Evolutionary conservation across 2,329 filamentous ascomycete genomes (phyloP), one percentile per base, ranked within the genome.

Genomic region (Polytolypa hystricis): DNA sequence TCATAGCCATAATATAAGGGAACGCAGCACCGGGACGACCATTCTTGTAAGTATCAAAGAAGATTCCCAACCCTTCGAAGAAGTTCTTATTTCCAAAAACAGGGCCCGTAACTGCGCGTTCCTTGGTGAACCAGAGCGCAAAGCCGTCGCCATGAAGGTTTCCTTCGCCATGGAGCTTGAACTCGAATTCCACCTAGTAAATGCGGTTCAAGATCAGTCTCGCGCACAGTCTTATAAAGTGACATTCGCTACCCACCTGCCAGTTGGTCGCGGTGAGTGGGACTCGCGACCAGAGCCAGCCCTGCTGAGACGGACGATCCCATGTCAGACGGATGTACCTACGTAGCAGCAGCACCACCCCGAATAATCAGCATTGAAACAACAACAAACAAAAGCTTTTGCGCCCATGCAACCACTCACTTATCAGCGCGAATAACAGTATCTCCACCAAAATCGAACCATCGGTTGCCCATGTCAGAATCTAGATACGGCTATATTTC

Each of bases 41-140:
- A 70, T 98, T 98, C 77, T 98, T 98, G 73, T 98, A 98, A 30
- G 91, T 98, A 59, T 98, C 91, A 65, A 98, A 76, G 68, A 95
- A 96, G 61, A 98, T 73, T 37, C 86, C 91, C 31, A 98, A 73
- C 4, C 91, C 91, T 60, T 98, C 89, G 51, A 96, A 98, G 46
- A 76, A 76, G 64, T 98, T 89, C 19, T 73, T 70, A 48, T 79
- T 80, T 34, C 91, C 91, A 61, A 98, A 98, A 25, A 98, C 89
- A 8, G 78, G 73, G 11, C 91, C 91, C 41, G 70, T 64, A 50
- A 79, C 73, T 20, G 76, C 87, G 46, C 91, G 84, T 63, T 94
- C 79, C 64, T 93, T 93, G 48, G 89, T 96, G 54, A 98, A 73
- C 91, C 91, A 98, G 74, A 98, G 81, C 46, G 91, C 91, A 64